Base-by-base conservation (phyloP, 2,329 filamentous ascomycete genomes). In the Cadophora gregata region DNA sequence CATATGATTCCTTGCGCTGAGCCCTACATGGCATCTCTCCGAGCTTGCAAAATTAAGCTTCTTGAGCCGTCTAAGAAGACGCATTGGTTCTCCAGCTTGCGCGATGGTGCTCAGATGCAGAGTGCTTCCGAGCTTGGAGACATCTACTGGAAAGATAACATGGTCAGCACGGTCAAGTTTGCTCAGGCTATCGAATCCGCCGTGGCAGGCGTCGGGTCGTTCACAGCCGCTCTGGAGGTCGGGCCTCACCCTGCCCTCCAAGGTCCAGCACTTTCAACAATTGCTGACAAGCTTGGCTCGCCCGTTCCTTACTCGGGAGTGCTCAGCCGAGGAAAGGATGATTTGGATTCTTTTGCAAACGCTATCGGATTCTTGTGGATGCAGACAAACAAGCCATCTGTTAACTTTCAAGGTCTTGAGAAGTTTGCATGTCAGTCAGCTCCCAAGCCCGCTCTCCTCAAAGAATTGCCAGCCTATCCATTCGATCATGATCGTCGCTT, bases 1-100 rank as follows among this genome's bases (percentile, higher is more conserved):
- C 72, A 73, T 42, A 74, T 72, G 70, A 14, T 64, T 24, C 56
- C 69, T n/a, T 74, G 73, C 42, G 47, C 60, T 12, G 65, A 68
- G 29, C 29, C 67, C 5, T 74, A 74, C 48, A 27, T 68, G 14
- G 45, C 65, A 2, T 48, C 70, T 29, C 38, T 72, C 24, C 21
- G 24, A n/a, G 56, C 33, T 10, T 70, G 66, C 58, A 38, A 63
- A 8, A 62, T 70, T 29, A 14, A 63, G 38, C 58, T 65, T 64
- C 42, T 19, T 36, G 19, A 50, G 5, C 25, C 55, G 1, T 59
- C 64, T 33, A 3, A 53, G n/a, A 24, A 14, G 4, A 61, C 59
- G 14, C n/a, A 21, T 19, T 72, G 69, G 71, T 71, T 59, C 53
- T 71, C 69, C 10, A 69, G 66, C 55, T 66, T 72, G 19, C 31